Conservation (phyloP, 331 rosid genomes). For the Pyracantha coccinea region DNA sequence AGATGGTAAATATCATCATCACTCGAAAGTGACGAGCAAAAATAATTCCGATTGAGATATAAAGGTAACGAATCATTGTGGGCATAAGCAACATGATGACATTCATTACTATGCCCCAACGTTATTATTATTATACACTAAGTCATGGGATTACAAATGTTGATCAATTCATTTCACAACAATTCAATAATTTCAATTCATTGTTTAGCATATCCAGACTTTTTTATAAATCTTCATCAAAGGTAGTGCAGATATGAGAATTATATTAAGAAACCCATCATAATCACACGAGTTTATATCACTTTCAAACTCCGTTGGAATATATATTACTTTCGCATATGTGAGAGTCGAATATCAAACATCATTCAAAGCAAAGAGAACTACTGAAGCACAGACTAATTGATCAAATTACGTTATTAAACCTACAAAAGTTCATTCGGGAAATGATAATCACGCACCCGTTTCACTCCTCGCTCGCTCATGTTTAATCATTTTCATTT, state of each 20-base stretch:
- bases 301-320: neutral
- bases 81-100: slow-evolving; percentile 20
- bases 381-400: too few relatives aligned
- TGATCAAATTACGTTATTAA: neutral
- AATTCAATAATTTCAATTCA: neutral
- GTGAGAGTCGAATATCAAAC: too few relatives aligned
- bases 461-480: too few relatives aligned
- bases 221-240: slow-evolving; percentile 43
- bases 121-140: neutral
- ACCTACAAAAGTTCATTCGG: neutral
- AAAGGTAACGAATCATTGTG: slow-evolving; percentile 15
- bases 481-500: too few relatives aligned
- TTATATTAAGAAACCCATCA: neutral
- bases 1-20: too few relatives aligned
- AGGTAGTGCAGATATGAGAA: slow-evolving; percentile 40
- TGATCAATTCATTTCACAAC: slow-evolving; percentile 4
- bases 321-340: too few relatives aligned
- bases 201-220: slow-evolving; percentile 22
- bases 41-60: neutral
- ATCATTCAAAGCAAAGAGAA: too few relatives aligned
- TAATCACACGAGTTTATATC: neutral
- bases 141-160: neutral
- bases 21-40: too few relatives aligned
- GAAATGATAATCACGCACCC: too few relatives aligned
- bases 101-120: slow-evolving; percentile 29